Evolutionary conservation across 345 rosid species (phyloP), one percentile per base, ranked within the genome.

Genomic region (Dimocarpus longan): DNA sequence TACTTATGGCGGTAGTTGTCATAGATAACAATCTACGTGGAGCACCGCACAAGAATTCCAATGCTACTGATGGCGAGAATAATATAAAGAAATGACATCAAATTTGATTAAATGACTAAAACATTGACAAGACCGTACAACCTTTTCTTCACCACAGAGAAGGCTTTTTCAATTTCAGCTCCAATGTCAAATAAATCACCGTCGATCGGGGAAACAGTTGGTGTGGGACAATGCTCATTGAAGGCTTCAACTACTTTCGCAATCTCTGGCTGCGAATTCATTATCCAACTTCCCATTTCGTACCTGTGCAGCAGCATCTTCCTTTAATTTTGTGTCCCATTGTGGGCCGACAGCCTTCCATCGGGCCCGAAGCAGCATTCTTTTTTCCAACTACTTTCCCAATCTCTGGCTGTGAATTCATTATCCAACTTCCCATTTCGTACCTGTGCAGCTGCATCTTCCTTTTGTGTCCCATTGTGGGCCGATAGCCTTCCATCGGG

Each of bases 191-290:
- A 39, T 10, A 6, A 42, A 11, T 69, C 10, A n/a, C 3, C 70
- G 6, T 10, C 42, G 3, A 11, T 2, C 63, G 6, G 42, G 43
- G 32, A 4, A 32, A 13, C 54, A 44, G 79, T n/a, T 63, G 56
- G 64, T 9, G 44, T 44, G 77, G 60, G 57, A 3, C 21, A 56
- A 26, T 67, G 42, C 32, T 62, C 60, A 80, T 65, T 80, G 10
- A 81, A 71, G 42, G 73, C 76, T 9, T 50, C 79, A 52, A 24
- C 68, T 1, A 48, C 68, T 10, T 21, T 5, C 0, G 48, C 21
- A 10, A 22, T 57, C 59, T 16, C 2, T 4, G 10, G 11, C 66
- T 1, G 50, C 1, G 22, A 32, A 43, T 26, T 39, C 16, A 37
- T 65, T 32, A 50, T 56, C 54, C 52, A 32, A 3, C 37, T 13